Base-by-base conservation (phyloP, 176 grass and related monocot genomes). In the Oryza meyeriana region DNA sequence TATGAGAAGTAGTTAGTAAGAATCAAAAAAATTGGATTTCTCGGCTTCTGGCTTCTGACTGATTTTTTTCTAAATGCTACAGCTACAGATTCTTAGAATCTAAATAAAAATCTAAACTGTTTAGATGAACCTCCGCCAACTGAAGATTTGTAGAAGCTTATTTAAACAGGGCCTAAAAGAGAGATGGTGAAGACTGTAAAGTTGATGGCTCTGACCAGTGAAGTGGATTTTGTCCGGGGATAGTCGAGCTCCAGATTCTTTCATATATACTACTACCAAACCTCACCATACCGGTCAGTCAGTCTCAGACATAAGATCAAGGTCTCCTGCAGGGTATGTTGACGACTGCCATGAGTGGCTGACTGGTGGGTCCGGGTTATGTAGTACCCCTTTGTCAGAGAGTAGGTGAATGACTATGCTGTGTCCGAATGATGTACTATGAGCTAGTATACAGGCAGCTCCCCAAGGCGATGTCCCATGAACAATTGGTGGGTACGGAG, bases 211-310 rank as follows among this genome's bases (percentile, higher is more conserved):
- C 75, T 75, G 79, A 65, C 70, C 18, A 64, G 50, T 83, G 90
- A 92, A 90, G 84, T 89, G 77, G 94, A 65, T 89, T 97, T 96
- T 97, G 94, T 97, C 94, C 32, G 88, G 84, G 89, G 94, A 84
- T 91, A 88, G 86, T 85, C 59, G 71, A 87, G 69, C 80, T 61
- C 67, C 86, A 91, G 91, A 91, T 97, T 93, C 86, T 83, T 34
- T 79, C 18, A 41, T 2, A 33, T 2, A n/a, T n/a, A n/a, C n/a
- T n/a, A n/a, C n/a, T 72, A n/a, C 73, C 72, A 82, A 68, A 82
- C 75, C n/a, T n/a, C n/a, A n/a, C n/a, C n/a, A n/a, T n/a, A n/a
- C n/a, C n/a, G n/a, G n/a, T 65, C 71, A 80, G 41, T 63, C 77
- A 81, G 70, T 25, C 39, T 26, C 72, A 52, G 79, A 11, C 68